These are phyloP conservation scores for Colletotrichum chrysophilum DNA, from an alignment of 2,329 filamentous ascomycete genomes.

Conservation along the genomic window DNA sequence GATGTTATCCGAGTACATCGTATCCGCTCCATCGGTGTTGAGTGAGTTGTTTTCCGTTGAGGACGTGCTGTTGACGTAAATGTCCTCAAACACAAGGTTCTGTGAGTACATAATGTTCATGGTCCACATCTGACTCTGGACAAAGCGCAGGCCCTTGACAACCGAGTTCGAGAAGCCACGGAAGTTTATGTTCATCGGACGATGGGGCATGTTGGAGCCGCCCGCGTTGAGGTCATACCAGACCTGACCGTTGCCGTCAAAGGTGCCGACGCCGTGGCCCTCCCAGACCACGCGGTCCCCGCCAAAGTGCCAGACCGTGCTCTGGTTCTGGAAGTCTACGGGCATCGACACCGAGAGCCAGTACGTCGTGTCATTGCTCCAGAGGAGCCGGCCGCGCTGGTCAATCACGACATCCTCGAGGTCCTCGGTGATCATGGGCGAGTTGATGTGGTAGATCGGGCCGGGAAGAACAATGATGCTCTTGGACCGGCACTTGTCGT, in stretches of 20 bases:
- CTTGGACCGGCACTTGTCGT: slow-evolving; percentile 30
- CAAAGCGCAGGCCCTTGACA: slow-evolving; percentile 52
- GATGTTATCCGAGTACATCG: slow-evolving; percentile 57
- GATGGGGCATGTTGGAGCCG: slow-evolving; percentile 48
- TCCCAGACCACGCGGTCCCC: slow-evolving; percentile 55
- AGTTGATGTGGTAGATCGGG: slow-evolving; percentile 36
- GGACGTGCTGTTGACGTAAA: slow-evolving; percentile 58
- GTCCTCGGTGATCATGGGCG: slow-evolving; percentile 37
- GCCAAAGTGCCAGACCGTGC: slow-evolving; percentile 59
- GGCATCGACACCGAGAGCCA: slow-evolving; percentile 57
- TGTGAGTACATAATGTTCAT: slow-evolving; percentile 57
- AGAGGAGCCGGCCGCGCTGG: slow-evolving; percentile 41
- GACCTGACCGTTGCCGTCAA: slow-evolving; percentile 64
- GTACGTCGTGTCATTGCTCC: slow-evolving; percentile 52
- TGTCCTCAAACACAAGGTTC: slow-evolving; percentile 51
- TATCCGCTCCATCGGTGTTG: slow-evolving; percentile 53
- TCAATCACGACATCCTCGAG: slow-evolving; percentile 48
- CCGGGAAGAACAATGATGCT: slow-evolving; percentile 37
- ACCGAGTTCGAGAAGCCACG: slow-evolving; percentile 50
- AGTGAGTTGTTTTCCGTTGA: slow-evolving; percentile 34
- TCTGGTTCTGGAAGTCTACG: slow-evolving; percentile 61
- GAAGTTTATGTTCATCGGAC: slow-evolving; percentile 57
- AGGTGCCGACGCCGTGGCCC: slow-evolving; percentile 55
- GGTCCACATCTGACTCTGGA: slow-evolving; percentile 67
- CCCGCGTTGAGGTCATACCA: slow-evolving; percentile 60